Evolutionary conservation across 495 filamentous ascomycete genomes (phyloP).

Genomic region (Xylaria cubensis): DNA sequence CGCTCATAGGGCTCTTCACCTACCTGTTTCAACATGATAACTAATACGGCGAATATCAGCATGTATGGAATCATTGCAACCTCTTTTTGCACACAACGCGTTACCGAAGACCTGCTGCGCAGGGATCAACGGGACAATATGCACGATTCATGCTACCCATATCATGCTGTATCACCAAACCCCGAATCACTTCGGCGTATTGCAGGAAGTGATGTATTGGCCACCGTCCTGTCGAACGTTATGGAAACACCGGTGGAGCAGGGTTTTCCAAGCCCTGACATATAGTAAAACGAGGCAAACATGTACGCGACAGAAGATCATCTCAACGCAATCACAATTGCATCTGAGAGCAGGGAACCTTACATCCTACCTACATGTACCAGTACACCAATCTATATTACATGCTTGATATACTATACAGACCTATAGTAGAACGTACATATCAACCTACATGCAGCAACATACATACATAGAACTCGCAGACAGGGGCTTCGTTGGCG

Average conservation of each 20-base stretch:
- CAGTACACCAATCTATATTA: not conserved
- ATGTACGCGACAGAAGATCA: not conserved
- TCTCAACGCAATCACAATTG: not conserved
- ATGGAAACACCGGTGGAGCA: conserved; percentile 16
- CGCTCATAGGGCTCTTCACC: not conserved
- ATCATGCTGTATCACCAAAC: not conserved
- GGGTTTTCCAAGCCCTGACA: not conserved
- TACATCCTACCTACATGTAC: not conserved
- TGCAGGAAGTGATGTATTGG: not conserved
- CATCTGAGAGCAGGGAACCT: not conserved
- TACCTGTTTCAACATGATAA: not conserved
- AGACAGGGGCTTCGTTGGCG: not conserved
- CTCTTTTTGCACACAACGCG: not conserved
- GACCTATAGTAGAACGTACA: not conserved
- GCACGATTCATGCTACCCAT: not conserved
- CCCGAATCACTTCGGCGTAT: not conserved
- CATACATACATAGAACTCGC: not conserved
- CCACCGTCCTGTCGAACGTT: not conserved
- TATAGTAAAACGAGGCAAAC: not conserved
- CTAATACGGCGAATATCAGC: not conserved
- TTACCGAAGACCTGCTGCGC: not conserved
- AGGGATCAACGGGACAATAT: not conserved
- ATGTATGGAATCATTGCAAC: not conserved
- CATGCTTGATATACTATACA: not conserved
- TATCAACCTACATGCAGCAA: not conserved